A percentile compares a stretch with the other conserved stretches of the same genome.
Evolutionary conservation across 1,139 yeast genomes (phyloP).

Genomic region (Yamadazyma dushanensis): DNA sequence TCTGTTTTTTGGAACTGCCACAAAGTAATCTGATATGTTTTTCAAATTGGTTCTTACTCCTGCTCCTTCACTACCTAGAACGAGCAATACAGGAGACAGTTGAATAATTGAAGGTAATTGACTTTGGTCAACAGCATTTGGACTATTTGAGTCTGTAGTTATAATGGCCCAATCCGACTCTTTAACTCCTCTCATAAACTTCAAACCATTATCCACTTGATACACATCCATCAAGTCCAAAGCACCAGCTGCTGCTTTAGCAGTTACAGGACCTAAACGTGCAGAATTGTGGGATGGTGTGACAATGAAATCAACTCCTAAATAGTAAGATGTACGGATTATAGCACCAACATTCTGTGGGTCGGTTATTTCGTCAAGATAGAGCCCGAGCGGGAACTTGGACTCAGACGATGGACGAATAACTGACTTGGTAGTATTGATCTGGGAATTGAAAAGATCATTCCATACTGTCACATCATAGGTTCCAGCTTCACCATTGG

Average conservation of each 20-base stretch:
- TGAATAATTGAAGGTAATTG: conserved; percentile 45
- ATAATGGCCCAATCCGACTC: conserved; percentile 70
- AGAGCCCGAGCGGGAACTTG: conserved; percentile 68
- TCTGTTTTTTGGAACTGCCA: conserved; percentile 45
- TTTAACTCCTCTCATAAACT: conserved; percentile 58
- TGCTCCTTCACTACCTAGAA: conserved; percentile 82
- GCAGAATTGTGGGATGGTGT: conserved; percentile 74
- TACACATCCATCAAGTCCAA: conserved; percentile 69
- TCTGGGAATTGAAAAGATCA: conserved; percentile 20
- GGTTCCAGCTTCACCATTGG: conserved; percentile 26
- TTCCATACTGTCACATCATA: conserved; percentile 23
- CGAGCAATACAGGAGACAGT: conserved; percentile 62
- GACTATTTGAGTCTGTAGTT: conserved; percentile 45
- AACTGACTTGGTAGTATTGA: conserved; percentile 16
- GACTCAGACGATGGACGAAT: conserved; percentile 12
- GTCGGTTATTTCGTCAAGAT: conserved; percentile 80
- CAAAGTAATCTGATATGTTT: conserved; percentile 64
- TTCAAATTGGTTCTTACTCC: conserved; percentile 73
- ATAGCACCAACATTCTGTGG: conserved; percentile 92
- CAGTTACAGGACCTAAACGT: conserved; percentile 70
- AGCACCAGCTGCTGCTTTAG: conserved; percentile 88
- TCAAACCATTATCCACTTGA: conserved; percentile 55
- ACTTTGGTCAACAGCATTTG: conserved; percentile 40
- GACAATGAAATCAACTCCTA: conserved; percentile 82
- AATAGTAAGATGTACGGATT: conserved; percentile 74